These are phyloP conservation scores for Fallopia convolvulus DNA, from an alignment of 148 eudicot species.

Conservation along the genomic window DNA sequence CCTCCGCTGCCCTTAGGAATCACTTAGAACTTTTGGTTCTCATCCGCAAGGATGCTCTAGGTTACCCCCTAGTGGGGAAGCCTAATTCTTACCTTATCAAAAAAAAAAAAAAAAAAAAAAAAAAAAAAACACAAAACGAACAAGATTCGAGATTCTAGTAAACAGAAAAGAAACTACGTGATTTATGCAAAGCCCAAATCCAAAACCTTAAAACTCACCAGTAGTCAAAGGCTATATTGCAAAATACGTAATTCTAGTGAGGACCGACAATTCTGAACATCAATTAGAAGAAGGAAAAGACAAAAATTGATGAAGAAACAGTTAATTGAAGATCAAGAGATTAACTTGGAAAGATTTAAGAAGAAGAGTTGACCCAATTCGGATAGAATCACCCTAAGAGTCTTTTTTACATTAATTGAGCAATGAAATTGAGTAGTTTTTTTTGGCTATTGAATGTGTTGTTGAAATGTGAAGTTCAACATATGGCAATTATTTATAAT, in stretches of 20 bases:
- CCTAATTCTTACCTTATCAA: too few species aligned
- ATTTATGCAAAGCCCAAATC: neutral
- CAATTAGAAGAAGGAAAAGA: neutral
- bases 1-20: too few species aligned
- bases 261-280: neutral
- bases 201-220: neutral
- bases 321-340: neutral
- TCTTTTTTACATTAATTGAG: too few species aligned
- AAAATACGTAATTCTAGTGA: neutral
- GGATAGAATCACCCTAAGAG: neutral
- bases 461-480: too few species aligned
- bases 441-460: too few species aligned
- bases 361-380: slow-evolving; percentile 1
- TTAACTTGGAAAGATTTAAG: neutral
- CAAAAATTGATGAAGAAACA: neutral
- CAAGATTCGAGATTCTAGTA: neutral
- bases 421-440: too few species aligned
- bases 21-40: too few species aligned
- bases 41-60: too few species aligned
- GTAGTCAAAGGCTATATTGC: neutral
- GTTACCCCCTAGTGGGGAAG: too few species aligned
- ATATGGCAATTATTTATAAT: too few species aligned
- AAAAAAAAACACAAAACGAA: neutral
- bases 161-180: neutral
- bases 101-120: too few species aligned